Percentiles rank a stretch among this genome's conserved stretches.
Conservation (phyloP, 1,139 yeast genomes). For the Yarrowia galli region DNA sequence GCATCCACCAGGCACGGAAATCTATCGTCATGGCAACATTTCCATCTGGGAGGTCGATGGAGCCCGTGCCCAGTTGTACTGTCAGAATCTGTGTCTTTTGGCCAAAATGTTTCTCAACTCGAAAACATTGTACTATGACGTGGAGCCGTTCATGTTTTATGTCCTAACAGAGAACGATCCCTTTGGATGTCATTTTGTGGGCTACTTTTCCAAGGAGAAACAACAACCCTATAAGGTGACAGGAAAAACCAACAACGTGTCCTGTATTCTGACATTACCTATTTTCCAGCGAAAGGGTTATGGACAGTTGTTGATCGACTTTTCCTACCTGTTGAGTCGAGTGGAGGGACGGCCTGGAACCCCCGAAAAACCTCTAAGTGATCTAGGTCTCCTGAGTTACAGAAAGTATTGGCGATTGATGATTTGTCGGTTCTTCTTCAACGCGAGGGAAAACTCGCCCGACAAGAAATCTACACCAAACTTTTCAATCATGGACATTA, state of each 20-base stretch:
- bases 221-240: constrained; percentile 57
- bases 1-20: constrained; percentile 92
- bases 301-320: constrained; percentile 87
- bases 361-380: constrained; percentile 93
- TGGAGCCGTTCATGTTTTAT: constrained; percentile 92
- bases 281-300: constrained; percentile 87
- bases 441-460: constrained; percentile 43
- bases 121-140: constrained; percentile 91
- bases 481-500: constrained; percentile 65
- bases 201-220: constrained; percentile 92
- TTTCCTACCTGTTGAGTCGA: constrained; percentile 79
- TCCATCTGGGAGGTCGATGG: constrained; percentile 95
- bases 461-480: not conserved
- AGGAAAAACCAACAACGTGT: constrained; percentile 67
- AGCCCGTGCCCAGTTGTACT: constrained; percentile 76
- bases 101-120: constrained; percentile 91
- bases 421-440: constrained; percentile 55
- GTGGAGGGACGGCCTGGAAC: constrained; percentile 84
- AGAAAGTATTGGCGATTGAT: constrained; percentile 84
- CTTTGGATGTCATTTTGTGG: constrained; percentile 77
- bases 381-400: constrained; percentile 83
- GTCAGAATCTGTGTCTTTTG: constrained; percentile 86
- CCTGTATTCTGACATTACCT: constrained; percentile 91
- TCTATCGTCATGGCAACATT: constrained; percentile 66
- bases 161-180: constrained; percentile 75